Conservation (phyloP, 331 rosid species). For the Erythrophleum ivorense region DNA sequence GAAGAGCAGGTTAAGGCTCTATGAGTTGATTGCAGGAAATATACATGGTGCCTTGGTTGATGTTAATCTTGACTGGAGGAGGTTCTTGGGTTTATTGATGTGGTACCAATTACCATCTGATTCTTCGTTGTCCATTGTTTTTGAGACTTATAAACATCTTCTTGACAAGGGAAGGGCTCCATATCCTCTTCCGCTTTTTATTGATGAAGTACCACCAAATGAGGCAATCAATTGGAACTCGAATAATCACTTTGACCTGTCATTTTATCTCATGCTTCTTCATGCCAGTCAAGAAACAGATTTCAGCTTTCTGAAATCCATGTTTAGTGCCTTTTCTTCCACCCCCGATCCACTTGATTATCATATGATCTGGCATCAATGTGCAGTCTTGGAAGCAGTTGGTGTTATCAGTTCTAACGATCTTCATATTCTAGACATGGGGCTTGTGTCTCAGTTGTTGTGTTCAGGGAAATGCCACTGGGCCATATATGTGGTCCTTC, state of each 20-base stretch:
- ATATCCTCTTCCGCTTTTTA: conserved; percentile 81
- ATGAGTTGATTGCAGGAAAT: conserved; percentile 85
- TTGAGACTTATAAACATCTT: conserved; percentile 72
- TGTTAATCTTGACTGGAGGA: conserved; percentile 85
- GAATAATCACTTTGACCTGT: conserved; percentile 70
- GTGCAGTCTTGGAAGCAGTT: conserved; percentile 86
- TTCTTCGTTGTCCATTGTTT: conserved; percentile 71
- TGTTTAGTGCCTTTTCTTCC: conserved; percentile 92
- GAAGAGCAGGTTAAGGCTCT: conserved; percentile 79
- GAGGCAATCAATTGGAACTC: conserved; percentile 50
- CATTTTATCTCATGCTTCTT: conserved; percentile 94
- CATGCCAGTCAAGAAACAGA: conserved; percentile 73
- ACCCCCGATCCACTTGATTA: conserved; percentile 94
- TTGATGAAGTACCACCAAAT: conserved; percentile 73
- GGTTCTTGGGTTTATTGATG: conserved; percentile 91
- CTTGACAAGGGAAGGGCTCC: conserved; percentile 84
- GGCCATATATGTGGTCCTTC: conserved; percentile 98
- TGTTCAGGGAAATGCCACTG: conserved; percentile 88
- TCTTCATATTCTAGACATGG: conserved; percentile 92
- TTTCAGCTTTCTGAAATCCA: conserved; percentile 64
- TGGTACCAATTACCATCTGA: conserved; percentile 88
- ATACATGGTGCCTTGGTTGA: conserved; percentile 67
- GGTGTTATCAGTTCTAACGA: conserved; percentile 84
- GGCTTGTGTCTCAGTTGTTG: conserved; percentile 80
- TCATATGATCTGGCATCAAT: conserved; percentile 98